Evolutionary conservation across 768 basidiomycete genomes (phyloP).

Genomic region (Suillus placidus): DNA sequence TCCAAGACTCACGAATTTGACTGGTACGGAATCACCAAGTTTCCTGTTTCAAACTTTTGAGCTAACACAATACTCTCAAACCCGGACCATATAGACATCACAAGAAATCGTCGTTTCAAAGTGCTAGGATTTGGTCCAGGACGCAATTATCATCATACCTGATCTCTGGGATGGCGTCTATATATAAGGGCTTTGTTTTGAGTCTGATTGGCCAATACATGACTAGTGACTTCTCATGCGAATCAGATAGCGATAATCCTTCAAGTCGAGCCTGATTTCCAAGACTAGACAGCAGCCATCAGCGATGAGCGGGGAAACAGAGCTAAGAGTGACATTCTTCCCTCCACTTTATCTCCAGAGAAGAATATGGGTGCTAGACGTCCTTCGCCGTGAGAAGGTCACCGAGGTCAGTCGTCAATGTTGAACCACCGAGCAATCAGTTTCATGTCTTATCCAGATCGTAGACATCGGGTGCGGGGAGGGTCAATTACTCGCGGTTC

Average conservation of each 20-base stretch:
- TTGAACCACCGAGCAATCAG: neutral
- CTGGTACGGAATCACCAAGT: neutral
- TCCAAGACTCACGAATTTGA: too few species aligned
- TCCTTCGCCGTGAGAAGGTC: slow-evolving; percentile 58
- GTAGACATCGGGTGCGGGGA: slow-evolving; percentile 87
- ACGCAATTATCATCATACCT: neutral
- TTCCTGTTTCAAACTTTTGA: neutral
- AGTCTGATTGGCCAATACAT: neutral
- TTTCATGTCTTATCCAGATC: slow-evolving; percentile 46
- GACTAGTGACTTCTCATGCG: neutral
- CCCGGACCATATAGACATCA: neutral
- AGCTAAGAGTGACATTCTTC: slow-evolving; percentile 60
- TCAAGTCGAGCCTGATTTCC: neutral
- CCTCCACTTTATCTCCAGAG: slow-evolving; percentile 71
- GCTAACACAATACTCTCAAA: neutral
- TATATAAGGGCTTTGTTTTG: neutral
- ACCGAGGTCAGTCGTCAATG: slow-evolving; percentile 44
- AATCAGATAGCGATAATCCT: slow-evolving; percentile 1
- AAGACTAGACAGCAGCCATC: neutral
- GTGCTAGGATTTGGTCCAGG: neutral
- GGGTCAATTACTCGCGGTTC: slow-evolving; percentile 68
- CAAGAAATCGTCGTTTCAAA: neutral
- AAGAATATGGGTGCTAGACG: slow-evolving; percentile 70
- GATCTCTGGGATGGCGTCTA: neutral
- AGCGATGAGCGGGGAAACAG: slow-evolving; percentile 22